Evolutionary conservation across 2,329 filamentous ascomycete species (phyloP), one percentile per base, ranked within the genome.

Genomic region (Shiraia sp.): DNA sequence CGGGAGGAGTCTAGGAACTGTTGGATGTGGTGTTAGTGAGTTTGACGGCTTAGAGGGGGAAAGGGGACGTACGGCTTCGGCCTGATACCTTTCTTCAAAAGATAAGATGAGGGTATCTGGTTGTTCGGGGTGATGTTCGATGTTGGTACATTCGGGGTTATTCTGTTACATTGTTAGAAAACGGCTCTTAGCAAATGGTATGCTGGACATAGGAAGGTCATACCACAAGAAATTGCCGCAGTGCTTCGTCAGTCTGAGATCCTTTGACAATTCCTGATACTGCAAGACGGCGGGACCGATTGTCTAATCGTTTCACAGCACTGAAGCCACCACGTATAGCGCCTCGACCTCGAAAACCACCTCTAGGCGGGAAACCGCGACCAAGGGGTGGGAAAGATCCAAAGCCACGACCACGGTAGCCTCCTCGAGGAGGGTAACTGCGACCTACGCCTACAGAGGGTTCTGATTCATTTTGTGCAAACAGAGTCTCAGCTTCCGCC

Each of bases 201-300:
- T 19, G 3, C 22, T 7, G 3, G 10, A 7, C 2, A n/a, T 6
- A 5, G n/a, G 25, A 29, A 40, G 43, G 17, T 42, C 61, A 48
- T 50, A 68, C 66, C 26, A 89, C 75, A 15, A 92, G 78, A 66
- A 86, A 85, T 57, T 88, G 84, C 47, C 86, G 77, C 30, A 92
- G 72, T 19, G 77, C 76, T 67, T 90, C 87, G 51, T 90, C 84
- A 57, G 81, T 81, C 10, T 38, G 32, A 10, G 75, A 75, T 3
- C 83, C 82, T 59, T 85, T 83, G 66, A 83, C 82, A 9, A 82
- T 77, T 3, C 82, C 85, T 6, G 76, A 75, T 16, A 92, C 70
- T 5, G 79, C 77, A 8, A 93, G 73, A 47, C 78, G 83, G 63
- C 80, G 86, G 0, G 88, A 85, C 31, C 88, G 77, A 63, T 91